Evolutionary conservation across 2,329 filamentous ascomycete genomes (phyloP).

Genomic region (Nigrospora osmanthi): DNA sequence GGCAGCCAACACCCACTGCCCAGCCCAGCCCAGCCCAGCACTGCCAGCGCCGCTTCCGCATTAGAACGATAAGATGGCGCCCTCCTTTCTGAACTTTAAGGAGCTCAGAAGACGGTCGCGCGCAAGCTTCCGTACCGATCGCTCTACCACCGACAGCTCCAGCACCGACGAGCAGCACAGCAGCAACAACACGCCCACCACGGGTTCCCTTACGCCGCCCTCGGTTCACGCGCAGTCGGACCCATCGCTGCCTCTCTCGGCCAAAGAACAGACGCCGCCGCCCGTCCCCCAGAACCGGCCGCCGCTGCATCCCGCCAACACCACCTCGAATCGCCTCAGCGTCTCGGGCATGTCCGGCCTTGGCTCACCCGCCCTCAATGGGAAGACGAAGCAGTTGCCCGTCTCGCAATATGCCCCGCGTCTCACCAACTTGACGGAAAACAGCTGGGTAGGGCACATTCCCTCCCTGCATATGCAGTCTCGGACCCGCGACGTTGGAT

Average conservation of each 20-base stretch:
- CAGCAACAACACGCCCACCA: conserved; percentile 54
- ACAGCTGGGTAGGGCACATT: conserved; percentile 64
- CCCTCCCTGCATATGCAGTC: conserved; percentile 1
- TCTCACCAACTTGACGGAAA: conserved; percentile 71
- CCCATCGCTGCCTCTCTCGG: conserved; percentile 55
- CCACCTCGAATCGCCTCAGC: conserved; percentile 49
- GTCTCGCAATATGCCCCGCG: conserved; percentile 75
- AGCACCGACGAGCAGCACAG: conserved; percentile 48
- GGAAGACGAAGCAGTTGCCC: conserved; percentile 45
- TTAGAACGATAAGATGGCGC: conserved; percentile 36
- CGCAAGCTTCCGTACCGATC: conserved; percentile 62
- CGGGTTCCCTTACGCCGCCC: conserved; percentile 67
- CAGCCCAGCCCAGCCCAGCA: no score
- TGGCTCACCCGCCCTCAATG: conserved; percentile 45
- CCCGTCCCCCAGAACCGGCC: conserved; percentile 26
- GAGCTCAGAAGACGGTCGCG: conserved; percentile 70
- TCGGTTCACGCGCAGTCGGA: conserved; percentile 62
- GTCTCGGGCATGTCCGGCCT: conserved; percentile 57
- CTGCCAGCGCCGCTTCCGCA: conserved; percentile 1
- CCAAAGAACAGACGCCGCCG: conserved; percentile 38
- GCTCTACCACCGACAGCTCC: conserved; percentile 49
- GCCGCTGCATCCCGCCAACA: conserved; percentile 25
- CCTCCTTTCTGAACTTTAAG: conserved; percentile 60
- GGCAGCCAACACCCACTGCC: no score
- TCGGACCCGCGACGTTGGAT: neutral